Percentiles rank a stretch among this genome's conserved stretches.
phyloP scores from a whole-genome alignment of 2,329 filamentous ascomycete genomes.

The Polychaeton citri region DNA sequence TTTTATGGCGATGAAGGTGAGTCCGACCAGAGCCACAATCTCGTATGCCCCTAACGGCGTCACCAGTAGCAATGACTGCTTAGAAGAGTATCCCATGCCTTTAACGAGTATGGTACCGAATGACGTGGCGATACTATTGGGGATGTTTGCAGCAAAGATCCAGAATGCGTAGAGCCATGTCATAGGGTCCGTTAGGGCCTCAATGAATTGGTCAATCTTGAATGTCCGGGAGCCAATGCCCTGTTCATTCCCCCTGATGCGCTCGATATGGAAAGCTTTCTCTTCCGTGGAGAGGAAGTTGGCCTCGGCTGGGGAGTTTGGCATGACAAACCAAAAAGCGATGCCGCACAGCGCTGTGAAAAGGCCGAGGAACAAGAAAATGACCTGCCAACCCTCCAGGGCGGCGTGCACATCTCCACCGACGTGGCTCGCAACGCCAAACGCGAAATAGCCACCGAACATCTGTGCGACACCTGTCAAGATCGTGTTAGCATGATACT shows the following conservation, averaged over 20 bases:
- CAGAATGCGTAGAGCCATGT: constrained; percentile 16
- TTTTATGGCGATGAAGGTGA: constrained; percentile 33
- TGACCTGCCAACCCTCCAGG: constrained; percentile 3
- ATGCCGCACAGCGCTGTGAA: constrained; percentile 2
- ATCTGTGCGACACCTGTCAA: constrained; percentile 7
- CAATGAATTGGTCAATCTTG: constrained; percentile 36
- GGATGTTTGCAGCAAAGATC: constrained; percentile 30
- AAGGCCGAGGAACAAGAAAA: constrained; percentile 4
- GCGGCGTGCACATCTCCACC: constrained; percentile 14
- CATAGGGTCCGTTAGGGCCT: constrained; percentile 50
- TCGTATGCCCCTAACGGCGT: constrained; percentile 41
- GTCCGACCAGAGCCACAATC: constrained; percentile 39
- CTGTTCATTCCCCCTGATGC: constrained; percentile 25
- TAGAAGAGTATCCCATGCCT: constrained; percentile 33
- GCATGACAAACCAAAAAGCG: constrained; percentile 27
- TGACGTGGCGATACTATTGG: constrained; percentile 40
- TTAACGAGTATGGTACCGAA: constrained; percentile 42
- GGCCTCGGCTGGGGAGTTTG: constrained; percentile 54
- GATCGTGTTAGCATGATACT: neutral
- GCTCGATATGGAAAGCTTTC: constrained; percentile 30
- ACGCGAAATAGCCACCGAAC: constrained; percentile 26
- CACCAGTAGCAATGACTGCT: constrained; percentile 39
- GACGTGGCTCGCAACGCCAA: no score
- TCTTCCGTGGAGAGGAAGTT: constrained; percentile 49
- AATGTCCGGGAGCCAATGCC: constrained; percentile 31